Evolutionary conservation across 768 basidiomycete species (phyloP).

Genomic region (Flagelloscypha sp.): DNA sequence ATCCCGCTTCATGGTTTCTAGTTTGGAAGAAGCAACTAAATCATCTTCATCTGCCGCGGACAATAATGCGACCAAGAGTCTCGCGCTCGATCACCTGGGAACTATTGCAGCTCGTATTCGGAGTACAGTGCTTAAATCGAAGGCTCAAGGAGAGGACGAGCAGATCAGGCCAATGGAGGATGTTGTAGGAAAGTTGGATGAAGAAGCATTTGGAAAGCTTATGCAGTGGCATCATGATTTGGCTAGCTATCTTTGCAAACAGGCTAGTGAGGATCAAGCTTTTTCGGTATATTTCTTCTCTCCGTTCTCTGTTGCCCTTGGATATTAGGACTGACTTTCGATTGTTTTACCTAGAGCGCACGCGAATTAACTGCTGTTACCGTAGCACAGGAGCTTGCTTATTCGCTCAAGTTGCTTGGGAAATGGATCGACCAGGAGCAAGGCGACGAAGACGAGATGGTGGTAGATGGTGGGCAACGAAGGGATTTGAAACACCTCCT

Average conservation of each 20-base stretch:
- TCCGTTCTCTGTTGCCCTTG: slow-evolving; percentile 1
- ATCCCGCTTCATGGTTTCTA: slow-evolving; percentile 81
- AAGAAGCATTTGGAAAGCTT: slow-evolving; percentile 48
- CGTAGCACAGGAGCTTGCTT: slow-evolving; percentile 79
- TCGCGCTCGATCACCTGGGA: slow-evolving; percentile 91
- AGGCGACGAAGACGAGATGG: slow-evolving; percentile 33
- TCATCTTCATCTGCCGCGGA: slow-evolving; percentile 51
- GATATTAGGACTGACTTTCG: too few species aligned
- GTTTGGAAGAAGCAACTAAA: slow-evolving; percentile 75
- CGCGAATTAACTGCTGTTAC: slow-evolving; percentile 72
- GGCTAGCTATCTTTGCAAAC: slow-evolving; percentile 56
- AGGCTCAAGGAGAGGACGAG: slow-evolving; percentile 28
- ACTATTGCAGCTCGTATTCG: slow-evolving; percentile 82
- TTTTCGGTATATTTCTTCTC: slow-evolving; percentile 17
- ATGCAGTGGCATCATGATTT: slow-evolving; percentile 59
- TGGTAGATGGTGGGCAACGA: slow-evolving; percentile 23
- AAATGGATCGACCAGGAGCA: slow-evolving; percentile 28
- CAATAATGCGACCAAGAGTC: slow-evolving; percentile 76
- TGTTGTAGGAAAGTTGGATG: slow-evolving; percentile 46
- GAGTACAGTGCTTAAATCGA: slow-evolving; percentile 41
- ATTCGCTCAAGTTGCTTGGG: slow-evolving; percentile 51
- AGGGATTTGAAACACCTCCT: slow-evolving; percentile 33
- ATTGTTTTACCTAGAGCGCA: slow-evolving; percentile 52
- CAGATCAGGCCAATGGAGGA: slow-evolving; percentile 37
- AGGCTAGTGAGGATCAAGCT: slow-evolving; percentile 71